Evolutionary conservation across 495 filamentous ascomycete genomes (phyloP), one percentile per base, ranked within the genome.

Genomic region (Penicillium atrosanguineum): DNA sequence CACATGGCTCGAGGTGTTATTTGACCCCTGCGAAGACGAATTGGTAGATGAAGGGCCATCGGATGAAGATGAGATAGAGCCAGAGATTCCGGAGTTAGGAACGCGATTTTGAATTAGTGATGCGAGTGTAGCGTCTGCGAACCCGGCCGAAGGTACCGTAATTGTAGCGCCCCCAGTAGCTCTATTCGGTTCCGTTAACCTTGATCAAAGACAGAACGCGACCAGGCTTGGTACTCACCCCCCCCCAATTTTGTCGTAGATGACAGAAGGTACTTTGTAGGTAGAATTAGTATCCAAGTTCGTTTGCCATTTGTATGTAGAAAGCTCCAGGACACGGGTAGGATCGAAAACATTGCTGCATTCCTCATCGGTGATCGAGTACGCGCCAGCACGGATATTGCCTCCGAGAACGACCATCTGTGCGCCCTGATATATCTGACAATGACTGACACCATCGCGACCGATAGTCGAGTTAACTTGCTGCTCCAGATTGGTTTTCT

Each of bases 191-290:
- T 3, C 15, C 20, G 40, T 23, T 16, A 43, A 11, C 11, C n/a
- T 38, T 4, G 12, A 18, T 16, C 16, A 43, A 43, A n/a, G n/a
- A n/a, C n/a, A n/a, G n/a, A 11, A 20, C 40, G 20, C 2, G n/a
- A 43, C 7, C 3, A 19, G 20, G 4, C 4, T 2, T 4, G 6
- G n/a, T 9, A 4, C 40, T 43, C 20, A 43, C 40, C 12, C 25
- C 18, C 44, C 44, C 20, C 44, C 44, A 34, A 46, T 46, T 18
- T 46, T 46, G n/a, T 46, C 21, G 28, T 46, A 46, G 44, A 46
- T 46, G 26, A 46, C 34, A 6, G 44, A 31, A 11, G 44, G 44
- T 1, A 46, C 44, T 23, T 46, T 25, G 28, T 46, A 46, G 25
- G 11, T 46, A 15, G 44, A 29, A 34, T 15, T 46, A 12, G 44